Base-by-base conservation (phyloP, 495 filamentous ascomycete species). In the Trichoderma asperelloides region DNA sequence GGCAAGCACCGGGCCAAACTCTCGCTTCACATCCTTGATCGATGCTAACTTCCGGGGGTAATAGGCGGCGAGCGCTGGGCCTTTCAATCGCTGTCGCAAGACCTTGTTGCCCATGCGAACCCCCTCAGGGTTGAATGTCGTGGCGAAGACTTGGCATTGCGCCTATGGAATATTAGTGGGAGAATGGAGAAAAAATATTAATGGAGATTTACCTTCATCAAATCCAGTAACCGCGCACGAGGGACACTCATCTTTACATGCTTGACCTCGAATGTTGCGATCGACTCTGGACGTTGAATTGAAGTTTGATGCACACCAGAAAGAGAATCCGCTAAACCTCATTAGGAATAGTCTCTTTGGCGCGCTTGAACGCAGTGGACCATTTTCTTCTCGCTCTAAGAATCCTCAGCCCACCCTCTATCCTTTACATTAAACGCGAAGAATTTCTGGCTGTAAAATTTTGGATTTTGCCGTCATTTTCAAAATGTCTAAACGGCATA, bases 101-200 rank as follows among this genome's bases (percentile, higher is more conserved):
- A 97, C 81, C 74, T 92, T 93, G 80, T 92, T 96, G 69, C 95
- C 95, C 55, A 89, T 84, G 70, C 95, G 89, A 66, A 89, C 75
- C 68, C 87, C 78, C 33, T 88, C 80, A 15, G 95, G 95, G 78
- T 98, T 98, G 83, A 87, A 97, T 62, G 90, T 96, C 30, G 88
- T 88, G 62, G 86, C 87, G 83, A 98, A 98, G 76, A 98, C 87
- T 75, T 88, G 86, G 81, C 90, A 96, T 87, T 92, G 92, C 70
- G 86, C 85, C 94, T 97, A 67, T 4, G 37, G 13, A 57, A 11
- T 21, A n/a, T 15, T 37, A 40, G 51, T 43, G 65, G 33, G 15
- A 4, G 23, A 8, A 28, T 30, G 21, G 25, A 28, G 23, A n/a
- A 9, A 1, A 47, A 12, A n/a, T n/a, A n/a, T n/a, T n/a, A n/a